phyloP scores from a whole-genome alignment of 768 basidiomycete species.

The Collybia nuda region DNA sequence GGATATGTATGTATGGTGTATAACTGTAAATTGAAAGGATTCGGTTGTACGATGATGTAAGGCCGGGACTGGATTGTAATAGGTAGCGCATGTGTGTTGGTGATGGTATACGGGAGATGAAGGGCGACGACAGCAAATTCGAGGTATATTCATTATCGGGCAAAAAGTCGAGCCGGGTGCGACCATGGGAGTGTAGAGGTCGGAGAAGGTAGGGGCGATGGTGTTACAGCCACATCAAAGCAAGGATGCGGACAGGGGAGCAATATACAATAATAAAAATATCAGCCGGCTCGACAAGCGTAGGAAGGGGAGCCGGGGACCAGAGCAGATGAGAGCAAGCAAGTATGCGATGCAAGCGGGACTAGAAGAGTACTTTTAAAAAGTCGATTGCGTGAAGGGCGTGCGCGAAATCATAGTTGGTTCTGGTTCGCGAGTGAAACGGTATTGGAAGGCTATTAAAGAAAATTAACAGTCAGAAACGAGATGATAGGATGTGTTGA shows the following conservation, averaged over 20 bases:
- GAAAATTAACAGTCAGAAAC: neutral
- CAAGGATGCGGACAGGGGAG: constrained; percentile 22
- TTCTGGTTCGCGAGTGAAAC: constrained; percentile 51
- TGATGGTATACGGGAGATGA: neutral
- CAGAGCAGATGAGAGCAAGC: constrained; percentile 12
- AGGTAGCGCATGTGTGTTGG: constrained; percentile 2
- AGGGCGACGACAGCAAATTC: constrained; percentile 6
- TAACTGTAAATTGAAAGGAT: neutral
- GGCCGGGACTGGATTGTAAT: neutral
- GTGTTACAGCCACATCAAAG: constrained; percentile 26
- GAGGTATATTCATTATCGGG: constrained; percentile 1
- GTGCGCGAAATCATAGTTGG: constrained; percentile 41
- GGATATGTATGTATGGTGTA: constrained; percentile 2
- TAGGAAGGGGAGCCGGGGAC: constrained; percentile 5
- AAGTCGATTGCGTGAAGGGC: constrained; percentile 60
- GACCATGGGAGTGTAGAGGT: neutral
- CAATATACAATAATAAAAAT: constrained; percentile 55
- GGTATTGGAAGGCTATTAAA: constrained; percentile 62
- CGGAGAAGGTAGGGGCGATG: constrained; percentile 14
- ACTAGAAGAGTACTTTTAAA: constrained; percentile 33
- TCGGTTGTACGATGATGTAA: neutral
- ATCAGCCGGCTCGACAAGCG: constrained; percentile 16
- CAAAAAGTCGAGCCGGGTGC: neutral
- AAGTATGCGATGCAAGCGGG: no score
- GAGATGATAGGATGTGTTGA: no score